Evolutionary conservation across 169 alveolate genomes (phyloP).

Genomic region (Cryptosporidium canis): DNA sequence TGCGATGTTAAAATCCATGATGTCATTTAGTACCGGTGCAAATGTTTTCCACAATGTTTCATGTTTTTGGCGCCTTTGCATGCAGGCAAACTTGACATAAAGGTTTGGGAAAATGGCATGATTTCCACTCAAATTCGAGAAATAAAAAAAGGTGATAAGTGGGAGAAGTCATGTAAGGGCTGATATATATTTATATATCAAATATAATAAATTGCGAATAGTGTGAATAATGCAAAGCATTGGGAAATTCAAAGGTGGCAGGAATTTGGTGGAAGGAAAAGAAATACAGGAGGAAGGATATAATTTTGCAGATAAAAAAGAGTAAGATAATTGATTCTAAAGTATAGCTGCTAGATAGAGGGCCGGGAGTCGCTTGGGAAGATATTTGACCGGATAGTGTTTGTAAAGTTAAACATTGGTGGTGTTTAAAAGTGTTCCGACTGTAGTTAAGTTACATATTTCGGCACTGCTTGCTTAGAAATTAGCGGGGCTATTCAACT

Average conservation of each 20-base stretch:
- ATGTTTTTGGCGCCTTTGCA: neutral
- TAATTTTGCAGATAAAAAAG: neutral
- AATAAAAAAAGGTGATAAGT: neutral
- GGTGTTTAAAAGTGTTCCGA: no score
- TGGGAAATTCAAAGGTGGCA: neutral
- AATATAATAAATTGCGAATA: neutral
- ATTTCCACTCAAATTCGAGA: slow-evolving; percentile 11
- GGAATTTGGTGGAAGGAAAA: neutral
- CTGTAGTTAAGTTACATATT: no score
- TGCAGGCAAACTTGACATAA: neutral
- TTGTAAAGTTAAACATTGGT: no score
- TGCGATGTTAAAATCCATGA: neutral
- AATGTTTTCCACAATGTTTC: neutral
- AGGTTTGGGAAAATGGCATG: neutral
- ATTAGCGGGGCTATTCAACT: neutral
- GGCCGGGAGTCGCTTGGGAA: no score
- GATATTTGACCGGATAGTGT: no score
- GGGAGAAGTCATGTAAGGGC: neutral
- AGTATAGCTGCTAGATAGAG: no score
- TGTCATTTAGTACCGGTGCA: neutral
- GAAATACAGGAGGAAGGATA: neutral
- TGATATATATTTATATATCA: neutral
- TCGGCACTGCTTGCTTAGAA: no score
- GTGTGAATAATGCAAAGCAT: neutral
- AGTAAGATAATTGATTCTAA: neutral